A percentile compares a stretch with the other conserved stretches of the same genome.
Evolutionary conservation across 1,284 basidiomycete species (phyloP).

Genomic region (Rhodotorula sp.): DNA sequence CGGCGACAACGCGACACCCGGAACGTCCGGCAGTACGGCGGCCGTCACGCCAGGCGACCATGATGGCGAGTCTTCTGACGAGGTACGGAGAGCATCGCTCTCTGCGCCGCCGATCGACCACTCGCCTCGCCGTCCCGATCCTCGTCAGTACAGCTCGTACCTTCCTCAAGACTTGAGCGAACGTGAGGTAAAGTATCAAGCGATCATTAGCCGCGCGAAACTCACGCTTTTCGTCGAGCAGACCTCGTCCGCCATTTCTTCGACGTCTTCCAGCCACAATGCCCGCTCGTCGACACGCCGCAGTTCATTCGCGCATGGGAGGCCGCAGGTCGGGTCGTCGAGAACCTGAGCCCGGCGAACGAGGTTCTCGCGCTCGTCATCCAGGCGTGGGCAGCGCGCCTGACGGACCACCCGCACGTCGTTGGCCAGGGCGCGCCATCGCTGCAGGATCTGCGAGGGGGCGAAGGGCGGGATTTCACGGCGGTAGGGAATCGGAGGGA

Average conservation of each 20-base stretch:
- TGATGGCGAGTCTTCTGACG: neutral
- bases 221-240: neutral
- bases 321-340: conserved; percentile 12
- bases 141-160: too few relatives aligned
- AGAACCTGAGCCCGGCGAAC: conserved; percentile 22
- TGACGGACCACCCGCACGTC: conserved; percentile 28
- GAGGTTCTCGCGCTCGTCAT: conserved; percentile 32
- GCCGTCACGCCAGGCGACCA: neutral
- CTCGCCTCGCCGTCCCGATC: too few relatives aligned
- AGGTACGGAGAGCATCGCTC: neutral
- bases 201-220: too few relatives aligned
- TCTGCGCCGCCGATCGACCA: neutral
- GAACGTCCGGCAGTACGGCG: neutral
- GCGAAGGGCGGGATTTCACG: conserved; percentile 20
- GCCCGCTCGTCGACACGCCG: conserved; percentile 30
- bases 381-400: conserved; percentile 36
- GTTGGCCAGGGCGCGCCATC: conserved; percentile 22
- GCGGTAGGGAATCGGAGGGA: conserved; percentile 31
- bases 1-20: conserved; percentile 5
- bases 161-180: conserved; percentile 1
- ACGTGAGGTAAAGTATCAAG: neutral
- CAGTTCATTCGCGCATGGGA: conserved; percentile 24
- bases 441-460: conserved; percentile 12
- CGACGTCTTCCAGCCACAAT: conserved; percentile 20
- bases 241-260: conserved; percentile 33